Evolutionary conservation across 1,139 yeast species (phyloP), one percentile per base, ranked within the genome.

Genomic region (Meyerozyma elateridarum): DNA sequence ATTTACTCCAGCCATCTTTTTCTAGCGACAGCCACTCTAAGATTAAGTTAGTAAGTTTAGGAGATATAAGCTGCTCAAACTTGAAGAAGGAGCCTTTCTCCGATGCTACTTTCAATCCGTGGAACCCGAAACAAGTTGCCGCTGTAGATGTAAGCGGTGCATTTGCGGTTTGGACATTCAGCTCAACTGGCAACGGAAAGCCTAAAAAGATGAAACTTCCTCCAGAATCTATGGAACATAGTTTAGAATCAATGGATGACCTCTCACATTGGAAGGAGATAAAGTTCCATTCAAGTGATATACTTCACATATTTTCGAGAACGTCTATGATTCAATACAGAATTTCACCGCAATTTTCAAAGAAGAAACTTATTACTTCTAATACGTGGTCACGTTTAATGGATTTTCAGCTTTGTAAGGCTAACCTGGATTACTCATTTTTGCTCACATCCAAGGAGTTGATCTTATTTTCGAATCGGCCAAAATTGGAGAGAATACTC

Each of bases 361-460:
- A 40, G 20, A 48, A 22, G 56, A 70, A 51, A 35, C 59, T 41
- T 15, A 56, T 79, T 1, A 62, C 76, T 4, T 73, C 83, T 1
- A 70, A 70, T 20, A 61, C 69, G 1, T 80, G 85, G 83, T 72
- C 85, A 0, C 54, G 56, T 16, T 49, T 79, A 2, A 56, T 70
- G 30, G 87, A 78, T 40, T 51, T 70, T 25, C 42, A 41, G 18
- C 41, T 57, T n/a, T 40, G 48, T 2, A 45, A 43, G 14, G 33
- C 28, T 11, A 51, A 48, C 4, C 24, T 22, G 8, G 40, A 49
- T 4, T 48, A 52, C 32, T 59, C 65, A 8, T 64, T 79, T 22
- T 38, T 80, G 8, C 52, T 81, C 12, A 80, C 89, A 0, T 69
- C 85, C 1, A 74, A 68, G 40, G 91, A 82, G 48, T 37, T 81